Evolutionary conservation across 2,329 filamentous ascomycete species (phyloP), one percentile per base, ranked within the genome.

Genomic region (Colletotrichum plurivorum): DNA sequence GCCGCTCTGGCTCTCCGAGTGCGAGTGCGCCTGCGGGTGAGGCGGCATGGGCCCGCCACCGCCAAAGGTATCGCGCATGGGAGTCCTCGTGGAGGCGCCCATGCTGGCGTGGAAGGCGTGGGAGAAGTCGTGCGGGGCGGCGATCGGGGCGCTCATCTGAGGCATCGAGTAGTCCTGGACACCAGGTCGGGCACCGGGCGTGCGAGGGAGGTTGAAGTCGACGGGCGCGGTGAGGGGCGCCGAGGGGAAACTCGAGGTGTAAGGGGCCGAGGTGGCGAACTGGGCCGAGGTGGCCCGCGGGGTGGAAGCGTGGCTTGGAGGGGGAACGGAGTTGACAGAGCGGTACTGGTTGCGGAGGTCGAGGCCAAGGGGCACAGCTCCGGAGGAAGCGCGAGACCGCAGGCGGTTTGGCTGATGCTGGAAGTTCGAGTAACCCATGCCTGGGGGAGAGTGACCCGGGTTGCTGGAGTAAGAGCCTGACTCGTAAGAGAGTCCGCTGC

Each of bases 91-190:
- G 4, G 76, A 63, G 31, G 66, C 54, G 16, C 13, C 72, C 75
- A 84, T 77, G 73, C 76, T 81, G 7, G 80, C 81, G 46, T 85
- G 82, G 67, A 86, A 81, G 5, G 84, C 82, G 66, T 84, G 83
- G 2, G 82, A 80, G 71, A 88, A 89, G 62, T 89, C 87, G 60
- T 83, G 83, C 0, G 87, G 79, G 4, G 86, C 83, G 3, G 83
- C 83, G 65, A 88, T 87, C 1, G 86, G 86, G 2, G 87, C 85
- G 73, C 84, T 87, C 79, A 89, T 81, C 73, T 88, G 87, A 3
- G 86, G 81, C 74, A 87, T 84, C 13, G 83, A 82, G 75, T 87
- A 88, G 62, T 88, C 85, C 20, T 77, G 78, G 36, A 80, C 77
- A 13, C 76, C 69, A 66, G 79, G 75, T 58, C 78, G 75, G 61